phyloP scores from a whole-genome alignment of 2,329 filamentous ascomycete genomes.

The Ceratocystis harringtonii region DNA sequence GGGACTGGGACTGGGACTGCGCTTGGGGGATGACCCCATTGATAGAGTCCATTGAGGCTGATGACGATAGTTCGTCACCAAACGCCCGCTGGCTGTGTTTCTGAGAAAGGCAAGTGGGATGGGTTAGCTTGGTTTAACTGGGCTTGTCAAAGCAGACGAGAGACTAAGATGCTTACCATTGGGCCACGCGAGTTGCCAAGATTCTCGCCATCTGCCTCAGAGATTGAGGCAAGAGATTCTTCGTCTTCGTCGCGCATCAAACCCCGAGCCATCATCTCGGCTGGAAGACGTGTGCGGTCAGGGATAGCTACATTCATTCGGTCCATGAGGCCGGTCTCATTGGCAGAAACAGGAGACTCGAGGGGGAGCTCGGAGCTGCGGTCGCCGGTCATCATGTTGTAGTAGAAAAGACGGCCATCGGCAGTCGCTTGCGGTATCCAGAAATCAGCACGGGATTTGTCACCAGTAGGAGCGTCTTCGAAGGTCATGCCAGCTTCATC shows the following conservation, averaged over 20 bases:
- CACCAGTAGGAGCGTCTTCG: slow-evolving; percentile 45
- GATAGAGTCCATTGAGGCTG: slow-evolving; percentile 83
- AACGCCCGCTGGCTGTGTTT: slow-evolving; percentile 51
- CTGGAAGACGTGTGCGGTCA: slow-evolving; percentile 75
- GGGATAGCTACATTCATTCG: slow-evolving; percentile 78
- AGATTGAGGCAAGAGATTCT: slow-evolving; percentile 42
- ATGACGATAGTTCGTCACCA: slow-evolving; percentile 61
- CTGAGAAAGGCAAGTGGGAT: slow-evolving; percentile 23
- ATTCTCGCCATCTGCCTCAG: slow-evolving; percentile 17
- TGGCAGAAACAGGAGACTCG: slow-evolving; percentile 67
- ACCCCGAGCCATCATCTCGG: slow-evolving; percentile 79
- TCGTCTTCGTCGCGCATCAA: slow-evolving; percentile 75
- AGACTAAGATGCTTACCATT: neutral
- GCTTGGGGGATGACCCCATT: slow-evolving; percentile 48
- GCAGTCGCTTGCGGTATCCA: slow-evolving; percentile 97
- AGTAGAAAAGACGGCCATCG: slow-evolving; percentile 88
- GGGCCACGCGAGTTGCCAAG: neutral
- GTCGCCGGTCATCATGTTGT: slow-evolving; percentile 93
- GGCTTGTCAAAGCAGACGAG: slow-evolving; percentile 22
- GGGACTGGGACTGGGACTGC: slow-evolving; percentile 23
- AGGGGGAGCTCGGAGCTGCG: slow-evolving; percentile 89
- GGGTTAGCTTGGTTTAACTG: neutral
- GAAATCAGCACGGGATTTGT: slow-evolving; percentile 80
- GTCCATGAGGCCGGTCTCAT: slow-evolving; percentile 75
- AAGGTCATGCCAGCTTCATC: slow-evolving; percentile 48